phyloP scores from a whole-genome alignment of 768 basidiomycete genomes.

The Gymnopilus dilepis region DNA sequence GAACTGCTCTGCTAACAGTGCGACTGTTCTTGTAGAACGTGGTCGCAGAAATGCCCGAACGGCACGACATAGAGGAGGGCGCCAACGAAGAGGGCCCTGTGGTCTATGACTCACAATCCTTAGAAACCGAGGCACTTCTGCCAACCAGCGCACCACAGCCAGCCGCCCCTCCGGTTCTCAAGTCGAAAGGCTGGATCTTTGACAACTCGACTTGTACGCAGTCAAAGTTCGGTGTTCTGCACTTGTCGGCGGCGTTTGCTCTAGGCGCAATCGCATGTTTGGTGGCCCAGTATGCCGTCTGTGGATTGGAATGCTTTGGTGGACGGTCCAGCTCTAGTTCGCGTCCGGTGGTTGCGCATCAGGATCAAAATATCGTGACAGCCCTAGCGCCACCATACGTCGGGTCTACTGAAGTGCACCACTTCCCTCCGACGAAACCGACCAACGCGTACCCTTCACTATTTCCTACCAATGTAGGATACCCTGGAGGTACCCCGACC shows the following conservation, averaged over 20 bases:
- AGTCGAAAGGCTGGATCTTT: conserved; percentile 11
- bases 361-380: conserved; percentile 28
- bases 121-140: conserved; percentile 37
- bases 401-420: conserved; percentile 71
- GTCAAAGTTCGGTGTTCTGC: conserved; percentile 38
- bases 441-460: conserved; percentile 74
- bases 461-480: conserved; percentile 80
- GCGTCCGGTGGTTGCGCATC: conserved; percentile 12
- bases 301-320: conserved; percentile 45
- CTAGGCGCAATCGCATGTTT: conserved; percentile 58
- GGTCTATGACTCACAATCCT: conserved; percentile 19
- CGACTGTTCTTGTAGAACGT: neutral
- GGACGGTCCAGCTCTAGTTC: conserved; percentile 12
- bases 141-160: conserved; percentile 26
- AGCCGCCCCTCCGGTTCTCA: conserved; percentile 18
- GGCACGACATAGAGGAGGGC: conserved; percentile 21
- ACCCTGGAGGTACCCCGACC: conserved; percentile 78
- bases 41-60: conserved; percentile 14
- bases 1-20: neutral
- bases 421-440: conserved; percentile 74
- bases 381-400: conserved; percentile 67
- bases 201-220: conserved; percentile 24
- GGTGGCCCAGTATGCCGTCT: conserved; percentile 53
- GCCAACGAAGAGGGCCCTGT: conserved; percentile 7
- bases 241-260: conserved; percentile 55